These are phyloP conservation scores for Saccharomycopsis hybrid DNA, from an alignment of 1,139 yeast genomes.

Conservation along the genomic window DNA sequence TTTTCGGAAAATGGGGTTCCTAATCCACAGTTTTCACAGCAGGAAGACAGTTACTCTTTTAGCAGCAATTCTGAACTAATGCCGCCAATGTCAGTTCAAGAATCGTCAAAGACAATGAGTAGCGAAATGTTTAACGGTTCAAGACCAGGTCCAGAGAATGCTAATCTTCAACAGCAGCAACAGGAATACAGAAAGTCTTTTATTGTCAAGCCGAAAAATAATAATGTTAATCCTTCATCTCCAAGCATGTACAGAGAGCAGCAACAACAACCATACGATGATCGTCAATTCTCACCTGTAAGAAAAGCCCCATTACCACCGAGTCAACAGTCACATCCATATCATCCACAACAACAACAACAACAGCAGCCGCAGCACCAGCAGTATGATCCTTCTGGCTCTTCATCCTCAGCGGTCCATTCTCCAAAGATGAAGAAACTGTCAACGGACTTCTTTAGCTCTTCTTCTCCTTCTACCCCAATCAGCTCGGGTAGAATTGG, in stretches of 20 bases:
- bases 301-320: slow-evolving; percentile 22
- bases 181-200: background rate
- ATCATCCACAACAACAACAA: no score
- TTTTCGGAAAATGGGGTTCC: background rate
- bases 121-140: background rate
- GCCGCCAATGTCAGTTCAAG: background rate
- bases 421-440: slow-evolving; percentile 1
- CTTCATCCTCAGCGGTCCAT: background rate
- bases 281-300: slow-evolving; percentile 20
- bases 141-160: background rate
- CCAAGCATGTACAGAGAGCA: background rate
- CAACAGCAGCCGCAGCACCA: no score
- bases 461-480: slow-evolving; percentile 10
- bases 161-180: background rate
- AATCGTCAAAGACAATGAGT: no score
- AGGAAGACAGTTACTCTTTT: slow-evolving; percentile 3
- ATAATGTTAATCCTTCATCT: background rate
- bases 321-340: background rate
- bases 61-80: background rate
- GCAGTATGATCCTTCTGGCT: background rate
- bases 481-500: background rate
- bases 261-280: slow-evolving; percentile 3
- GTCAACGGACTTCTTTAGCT: background rate
- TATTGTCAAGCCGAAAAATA: background rate
- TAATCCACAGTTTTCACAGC: background rate